phyloP scores from a whole-genome alignment of 305 asterid genomes.

The Stenogyne calaminthoides region DNA sequence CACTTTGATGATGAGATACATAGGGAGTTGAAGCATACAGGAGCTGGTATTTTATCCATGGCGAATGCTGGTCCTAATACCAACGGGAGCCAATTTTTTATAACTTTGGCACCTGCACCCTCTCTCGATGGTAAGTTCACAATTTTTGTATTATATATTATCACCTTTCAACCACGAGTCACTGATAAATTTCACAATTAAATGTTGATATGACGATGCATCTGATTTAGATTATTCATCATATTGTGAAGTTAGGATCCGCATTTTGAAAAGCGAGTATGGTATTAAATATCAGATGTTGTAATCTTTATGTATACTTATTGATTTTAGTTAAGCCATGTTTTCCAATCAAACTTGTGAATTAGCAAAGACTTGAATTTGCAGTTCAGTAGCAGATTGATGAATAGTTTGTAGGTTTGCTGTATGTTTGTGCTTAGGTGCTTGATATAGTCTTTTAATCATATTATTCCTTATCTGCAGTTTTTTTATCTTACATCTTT shows the following conservation, averaged over 20 bases:
- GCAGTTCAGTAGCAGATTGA: background rate
- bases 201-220: conserved; percentile 7
- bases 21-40: conserved; percentile 90
- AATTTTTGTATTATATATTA: background rate
- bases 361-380: background rate
- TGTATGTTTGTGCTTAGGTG: background rate
- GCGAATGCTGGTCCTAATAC: conserved; percentile 99
- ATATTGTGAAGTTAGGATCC: conserved; percentile 11
- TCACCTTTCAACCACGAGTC: background rate
- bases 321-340: conserved; percentile 7
- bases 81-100: conserved; percentile 95
- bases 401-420: background rate
- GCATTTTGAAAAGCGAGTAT: background rate
- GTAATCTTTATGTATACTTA: background rate
- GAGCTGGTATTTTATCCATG: conserved; percentile 97
- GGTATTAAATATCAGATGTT: conserved; percentile 1
- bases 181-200: background rate
- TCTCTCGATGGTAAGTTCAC: conserved; percentile 76
- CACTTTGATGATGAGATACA: conserved; percentile 90
- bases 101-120: conserved; percentile 94
- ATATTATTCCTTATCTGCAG: background rate
- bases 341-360: conserved; percentile 5
- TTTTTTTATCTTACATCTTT: background rate
- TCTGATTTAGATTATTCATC: conserved; percentile 9
- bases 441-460: background rate